Percentiles rank a stretch among this genome's conserved stretches.
These are phyloP conservation scores for Fusarium transvaalense DNA, from an alignment of 2,329 filamentous ascomycete species.

Conservation along the genomic window DNA sequence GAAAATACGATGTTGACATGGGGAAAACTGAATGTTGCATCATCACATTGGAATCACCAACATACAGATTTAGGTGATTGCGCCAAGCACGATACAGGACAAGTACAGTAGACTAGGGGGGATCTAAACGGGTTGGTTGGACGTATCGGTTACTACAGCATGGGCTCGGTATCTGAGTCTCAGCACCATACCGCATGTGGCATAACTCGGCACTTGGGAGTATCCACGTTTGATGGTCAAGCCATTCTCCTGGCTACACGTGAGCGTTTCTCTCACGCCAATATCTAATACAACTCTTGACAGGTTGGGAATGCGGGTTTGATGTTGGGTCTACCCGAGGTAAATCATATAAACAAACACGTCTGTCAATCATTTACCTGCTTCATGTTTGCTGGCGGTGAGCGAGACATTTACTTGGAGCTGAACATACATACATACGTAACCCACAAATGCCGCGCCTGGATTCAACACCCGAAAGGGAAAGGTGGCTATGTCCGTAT, in stretches of 20 bases:
- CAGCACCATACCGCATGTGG: background rate
- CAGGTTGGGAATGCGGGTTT: background rate
- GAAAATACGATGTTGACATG: background rate
- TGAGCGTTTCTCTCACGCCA: conserved; percentile 2
- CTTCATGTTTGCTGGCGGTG: conserved; percentile 5
- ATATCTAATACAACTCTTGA: background rate
- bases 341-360: background rate
- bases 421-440: background rate
- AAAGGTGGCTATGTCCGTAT: background rate
- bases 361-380: background rate
- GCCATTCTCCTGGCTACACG: conserved; percentile 13
- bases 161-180: background rate
- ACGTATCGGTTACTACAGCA: background rate
- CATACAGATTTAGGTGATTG: conserved; percentile 9
- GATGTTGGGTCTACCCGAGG: background rate
- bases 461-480: background rate
- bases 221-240: conserved; percentile 3
- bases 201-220: conserved; percentile 6
- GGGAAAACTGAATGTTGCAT: background rate
- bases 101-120: background rate
- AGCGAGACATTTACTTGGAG: conserved; percentile 4
- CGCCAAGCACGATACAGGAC: background rate
- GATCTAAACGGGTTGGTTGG: background rate
- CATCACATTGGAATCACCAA: background rate
- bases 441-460: background rate